Base-by-base conservation (phyloP, 2,329 filamentous ascomycete species). In the Colletotrichum truncatum region DNA sequence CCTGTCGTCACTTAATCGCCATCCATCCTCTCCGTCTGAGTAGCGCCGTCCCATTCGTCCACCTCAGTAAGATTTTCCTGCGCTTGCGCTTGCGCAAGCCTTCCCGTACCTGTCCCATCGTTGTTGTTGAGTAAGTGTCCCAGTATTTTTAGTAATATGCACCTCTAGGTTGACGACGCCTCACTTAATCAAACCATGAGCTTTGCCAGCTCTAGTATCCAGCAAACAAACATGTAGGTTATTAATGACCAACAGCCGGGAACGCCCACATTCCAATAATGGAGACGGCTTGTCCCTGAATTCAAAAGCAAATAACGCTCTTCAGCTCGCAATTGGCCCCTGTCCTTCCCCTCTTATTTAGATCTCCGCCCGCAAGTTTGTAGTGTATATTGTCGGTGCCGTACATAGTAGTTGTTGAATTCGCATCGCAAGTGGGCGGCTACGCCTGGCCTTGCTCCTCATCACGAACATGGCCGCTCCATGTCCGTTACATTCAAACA, bases 151-250 rank as follows among this genome's bases (percentile, higher is more conserved):
- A 32, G 32, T 41, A 46, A 32, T 14, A 64, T 23, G 12, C 23
- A 10, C 11, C 10, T 30, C 11, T 28, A 23, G 10, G 46, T 48
- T 60, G 32, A 53, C 21, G 46, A 63, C 28, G 48, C 32, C n/a
- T 54, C n/a, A 6, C n/a, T 49, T 7, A 16, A n/a, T n/a, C 39
- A 32, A 45, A 21, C 28, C 21, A 21, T 32, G 25, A n/a, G n/a
- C 14, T n/a, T 25, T 41, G 56, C 43, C 48, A 54, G 39, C 11
- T 30, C 32, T 10, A 9, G 32, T 61, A 54, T 39, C 56, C 61
- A 64, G 48, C 48, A 61, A 54, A 61, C 55, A 64, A 64, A 48
- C 61, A 64, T 60, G 46, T 48, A 26, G 38, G 36, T 54, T 38
- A 52, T 30, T 49, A 14, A 30, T 28, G 32, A 26, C 38, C 18